Evolutionary conservation across 2,329 filamentous ascomycete species (phyloP), one percentile per base, ranked within the genome.

Genomic region (Ceratocystis diversiconidia): DNA sequence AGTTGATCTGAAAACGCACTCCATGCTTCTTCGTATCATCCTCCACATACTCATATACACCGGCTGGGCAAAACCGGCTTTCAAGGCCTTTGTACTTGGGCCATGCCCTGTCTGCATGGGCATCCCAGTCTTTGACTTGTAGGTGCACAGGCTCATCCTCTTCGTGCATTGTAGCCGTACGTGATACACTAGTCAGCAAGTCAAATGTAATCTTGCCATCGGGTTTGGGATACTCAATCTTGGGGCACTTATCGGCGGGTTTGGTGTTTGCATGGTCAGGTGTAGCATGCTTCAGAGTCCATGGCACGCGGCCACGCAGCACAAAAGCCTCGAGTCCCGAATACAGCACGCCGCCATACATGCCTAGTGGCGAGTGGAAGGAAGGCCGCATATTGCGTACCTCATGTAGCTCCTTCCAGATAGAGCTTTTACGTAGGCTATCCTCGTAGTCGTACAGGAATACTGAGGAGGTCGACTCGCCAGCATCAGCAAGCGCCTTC

Each of bases 321-420:
- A 99, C 41, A 73, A 87, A 96, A 19, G 92, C 90, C 76, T 97
- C 92, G 32, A 99, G 80, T 0, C 92, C 94, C 0, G 92, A 97
- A 78, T 97, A 99, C 71, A 92, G 73, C 69, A 99, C 82, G 64
- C 94, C 92, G 69, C 94, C 94, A 73, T 90, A 94, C 61, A 97
- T 77, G 61, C 92, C 92, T 0, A 99, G 81, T 1, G 90, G 87
- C 2, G 79, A 86, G 76, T 95, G 89, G 83, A 99, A 99, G 0
- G 91, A 92, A 0, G 94, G 94, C 2, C 94, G 87, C 85, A 99
- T 96, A 77, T 99, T 99, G 73, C 94, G 90, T 68, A 99, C 94
- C 75, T 94, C 87, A 73, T 90, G 90, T 66, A 99, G 82, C 75
- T 99, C 94, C 73, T 88, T 89, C 92, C 92, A 97, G 75, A 99